Conservation (phyloP, 208 protist genomes). For the Acanthamoeba sp. region DNA sequence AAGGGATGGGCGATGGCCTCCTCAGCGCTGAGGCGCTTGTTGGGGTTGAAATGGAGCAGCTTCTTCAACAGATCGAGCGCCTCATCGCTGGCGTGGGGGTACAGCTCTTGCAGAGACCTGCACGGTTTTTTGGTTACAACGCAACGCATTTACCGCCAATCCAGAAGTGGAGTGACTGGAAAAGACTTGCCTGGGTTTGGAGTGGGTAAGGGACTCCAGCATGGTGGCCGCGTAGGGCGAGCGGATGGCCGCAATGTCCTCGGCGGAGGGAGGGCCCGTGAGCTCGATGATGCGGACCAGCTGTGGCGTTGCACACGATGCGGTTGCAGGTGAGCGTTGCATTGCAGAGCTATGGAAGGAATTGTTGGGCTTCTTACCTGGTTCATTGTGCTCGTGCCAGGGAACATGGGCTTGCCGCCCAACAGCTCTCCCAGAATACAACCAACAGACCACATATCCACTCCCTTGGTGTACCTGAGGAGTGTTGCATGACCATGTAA, state of each 20-base stretch:
- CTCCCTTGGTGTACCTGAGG: slow-evolving; percentile 95
- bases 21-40: slow-evolving; percentile 93
- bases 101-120: slow-evolving; percentile 92
- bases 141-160: slow-evolving; percentile 81
- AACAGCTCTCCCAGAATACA: slow-evolving; percentile 98
- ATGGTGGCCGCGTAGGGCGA: slow-evolving; percentile 96
- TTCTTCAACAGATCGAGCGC: slow-evolving; percentile 95
- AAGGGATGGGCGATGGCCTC: slow-evolving; percentile 96
- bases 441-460: slow-evolving; percentile 99
- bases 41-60: slow-evolving; percentile 97
- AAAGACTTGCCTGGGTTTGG: slow-evolving; percentile 80
- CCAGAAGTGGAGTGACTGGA: neutral
- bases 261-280: slow-evolving; percentile 58
- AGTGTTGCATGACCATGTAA: neutral
- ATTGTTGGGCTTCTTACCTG: slow-evolving; percentile 96
- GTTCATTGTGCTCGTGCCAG: slow-evolving; percentile 95
- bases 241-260: slow-evolving; percentile 95
- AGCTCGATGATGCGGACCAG: slow-evolving; percentile 66
- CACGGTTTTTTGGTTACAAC: neutral
- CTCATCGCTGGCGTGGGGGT: slow-evolving; percentile 94
- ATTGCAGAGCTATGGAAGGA: slow-evolving; percentile 90
- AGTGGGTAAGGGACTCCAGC: slow-evolving; percentile 92
- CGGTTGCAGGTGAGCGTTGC: slow-evolving; percentile 90
- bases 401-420: slow-evolving; percentile 93
- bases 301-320: slow-evolving; percentile 88